Evolutionary conservation across 2,329 filamentous ascomycete genomes (phyloP), one percentile per base, ranked within the genome.

Genomic region (Penicillium capsulatum): DNA sequence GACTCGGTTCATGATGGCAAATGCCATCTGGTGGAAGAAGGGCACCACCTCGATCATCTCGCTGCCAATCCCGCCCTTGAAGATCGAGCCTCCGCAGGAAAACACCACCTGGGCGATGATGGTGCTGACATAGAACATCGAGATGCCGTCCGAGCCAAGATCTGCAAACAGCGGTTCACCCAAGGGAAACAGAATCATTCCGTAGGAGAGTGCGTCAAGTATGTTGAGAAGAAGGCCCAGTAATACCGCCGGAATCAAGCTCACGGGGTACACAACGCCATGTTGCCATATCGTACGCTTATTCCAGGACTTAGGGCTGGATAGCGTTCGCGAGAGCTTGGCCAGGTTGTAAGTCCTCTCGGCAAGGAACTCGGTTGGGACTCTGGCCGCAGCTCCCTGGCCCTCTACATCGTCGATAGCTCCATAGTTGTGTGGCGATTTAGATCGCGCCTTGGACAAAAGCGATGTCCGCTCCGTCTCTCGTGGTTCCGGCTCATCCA

Each of bases 31-130:
- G 68, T 98, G 92, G 63, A 98, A 97, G 69, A 98, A 98, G 0
- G 91, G 92, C 1, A 98, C 91, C 1, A 97, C 91, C 68, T 98
- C 92, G 51, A 97, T 98, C 81, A 98, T 83, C 65, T 98, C 92
- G 2, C 92, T 97, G 4, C 92, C 92, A 43, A 98, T 81, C 3
- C 87, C 89, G 11, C 92, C 91, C 51, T 79, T 84, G 69, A 98
- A 98, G 22, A 87, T 81, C 57, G 90, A 96, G 1, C 88, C 85
- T 3, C 81, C 82, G 14, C 76, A 75, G 0, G 91, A 96, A 61
- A 91, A 97, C 11, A 88, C 85, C 36, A 98, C 66, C 61, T 98
- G 92, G 0, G 92, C 86, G 28, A 97, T 78, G 48, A 98, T 95
- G 41, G 90, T 96, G 73, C 90, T 96, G 53, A 98, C 86, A 63